These are phyloP conservation scores for Blastocrithidia nonstop DNA, from an alignment of 208 protist genomes.

Conservation along the genomic window DNA sequence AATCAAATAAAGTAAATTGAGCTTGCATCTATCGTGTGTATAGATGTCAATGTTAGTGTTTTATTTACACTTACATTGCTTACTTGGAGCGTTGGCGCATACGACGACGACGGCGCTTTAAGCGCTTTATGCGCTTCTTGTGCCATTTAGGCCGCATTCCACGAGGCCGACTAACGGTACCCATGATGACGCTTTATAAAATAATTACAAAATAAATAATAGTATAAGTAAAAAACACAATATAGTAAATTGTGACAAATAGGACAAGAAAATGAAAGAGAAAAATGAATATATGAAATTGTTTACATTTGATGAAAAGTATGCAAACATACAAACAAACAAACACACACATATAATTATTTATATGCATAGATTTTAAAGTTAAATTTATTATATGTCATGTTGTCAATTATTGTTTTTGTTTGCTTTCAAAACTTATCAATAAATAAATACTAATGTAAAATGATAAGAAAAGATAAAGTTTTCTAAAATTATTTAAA, in stretches of 20 bases:
- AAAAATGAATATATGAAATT: background rate
- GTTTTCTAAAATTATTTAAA: background rate
- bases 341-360: no score
- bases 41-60: no score
- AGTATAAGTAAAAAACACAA: background rate
- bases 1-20: no score
- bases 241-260: background rate
- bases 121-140: slow-evolving; percentile 87
- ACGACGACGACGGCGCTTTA: slow-evolving; percentile 75
- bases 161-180: slow-evolving; percentile 68
- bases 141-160: slow-evolving; percentile 87
- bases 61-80: no score
- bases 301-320: slow-evolving; percentile 4
- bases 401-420: no score
- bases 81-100: slow-evolving; percentile 87
- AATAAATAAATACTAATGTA: background rate
- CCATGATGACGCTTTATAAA: slow-evolving; percentile 50
- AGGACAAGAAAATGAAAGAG: slow-evolving; percentile 7
- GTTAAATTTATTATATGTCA: no score
- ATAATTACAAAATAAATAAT: slow-evolving; percentile 3
- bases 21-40: no score
- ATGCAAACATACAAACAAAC: no score
- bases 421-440: background rate
- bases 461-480: slow-evolving; percentile 8
- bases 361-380: no score